phyloP scores from a whole-genome alignment of 495 filamentous ascomycete genomes.

The Geopyxis carbonaria region DNA sequence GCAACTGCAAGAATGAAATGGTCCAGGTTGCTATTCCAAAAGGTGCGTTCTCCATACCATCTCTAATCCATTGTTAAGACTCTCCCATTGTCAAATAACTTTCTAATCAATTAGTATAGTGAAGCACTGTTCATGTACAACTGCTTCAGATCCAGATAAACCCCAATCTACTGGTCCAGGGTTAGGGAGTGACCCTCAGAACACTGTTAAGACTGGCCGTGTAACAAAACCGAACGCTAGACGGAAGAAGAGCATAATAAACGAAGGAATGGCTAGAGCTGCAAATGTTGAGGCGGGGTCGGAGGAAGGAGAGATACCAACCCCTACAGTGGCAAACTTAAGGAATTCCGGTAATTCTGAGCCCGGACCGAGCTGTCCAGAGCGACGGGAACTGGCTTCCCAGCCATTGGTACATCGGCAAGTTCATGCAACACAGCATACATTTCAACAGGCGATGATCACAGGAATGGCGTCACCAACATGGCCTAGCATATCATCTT shows the following conservation, averaged over 20 bases:
- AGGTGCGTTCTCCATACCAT: background rate
- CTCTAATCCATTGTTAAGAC: no score
- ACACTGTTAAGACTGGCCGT: constrained; percentile 1
- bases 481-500: no score
- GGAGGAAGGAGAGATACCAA: background rate
- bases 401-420: no score
- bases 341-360: no score
- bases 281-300: background rate
- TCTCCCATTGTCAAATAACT: no score
- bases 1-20: constrained; percentile 2
- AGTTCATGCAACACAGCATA: no score
- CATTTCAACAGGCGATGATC: no score
- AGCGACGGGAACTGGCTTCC: no score
- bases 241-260: constrained; percentile 2
- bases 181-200: background rate
- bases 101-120: constrained; percentile 2
- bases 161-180: background rate
- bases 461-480: no score
- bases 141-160: background rate
- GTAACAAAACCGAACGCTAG: background rate
- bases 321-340: no score
- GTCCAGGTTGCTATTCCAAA: constrained; percentile 8
- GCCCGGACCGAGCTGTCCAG: no score
- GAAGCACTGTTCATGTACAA: constrained; percentile 4
- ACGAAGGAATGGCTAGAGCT: constrained; percentile 1